phyloP scores from a whole-genome alignment of 1,284 basidiomycete species.

The Coniophora puteana region DNA sequence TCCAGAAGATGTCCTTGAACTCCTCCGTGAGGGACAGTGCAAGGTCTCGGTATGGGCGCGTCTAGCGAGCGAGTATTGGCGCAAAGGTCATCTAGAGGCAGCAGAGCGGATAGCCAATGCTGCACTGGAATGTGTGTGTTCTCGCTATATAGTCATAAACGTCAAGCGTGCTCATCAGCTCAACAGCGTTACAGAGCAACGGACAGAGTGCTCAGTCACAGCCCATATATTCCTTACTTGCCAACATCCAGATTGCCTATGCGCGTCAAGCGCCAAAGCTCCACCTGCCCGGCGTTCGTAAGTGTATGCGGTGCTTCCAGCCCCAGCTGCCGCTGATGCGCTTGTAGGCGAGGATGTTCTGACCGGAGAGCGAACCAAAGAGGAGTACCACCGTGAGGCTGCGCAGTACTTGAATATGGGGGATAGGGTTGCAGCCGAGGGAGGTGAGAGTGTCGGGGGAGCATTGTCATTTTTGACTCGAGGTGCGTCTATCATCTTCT shows the following conservation, averaged over 20 bases:
- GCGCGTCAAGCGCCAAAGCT: constrained; percentile 82
- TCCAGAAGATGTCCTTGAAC: constrained; percentile 67
- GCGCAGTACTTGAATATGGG: constrained; percentile 68
- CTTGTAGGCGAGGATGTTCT: constrained; percentile 67
- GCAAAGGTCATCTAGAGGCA: constrained; percentile 59
- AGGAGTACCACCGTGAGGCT: constrained; percentile 66
- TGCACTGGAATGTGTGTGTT: constrained; percentile 58
- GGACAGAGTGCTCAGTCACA: constrained; percentile 43
- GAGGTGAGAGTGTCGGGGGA: constrained; percentile 45
- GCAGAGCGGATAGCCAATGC: constrained; percentile 66
- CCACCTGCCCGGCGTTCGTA: constrained; percentile 69
- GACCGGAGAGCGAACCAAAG: constrained; percentile 58
- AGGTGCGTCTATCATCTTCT: constrained; percentile 36
- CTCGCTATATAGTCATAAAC: constrained; percentile 1
- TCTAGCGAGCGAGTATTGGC: constrained; percentile 76
- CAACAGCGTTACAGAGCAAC: constrained; percentile 51
- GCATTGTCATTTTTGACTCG: constrained; percentile 64
- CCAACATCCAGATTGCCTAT: constrained; percentile 77
- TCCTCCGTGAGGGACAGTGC: constrained; percentile 67
- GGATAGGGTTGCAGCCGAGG: constrained; percentile 49
- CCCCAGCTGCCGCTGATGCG: constrained; percentile 3
- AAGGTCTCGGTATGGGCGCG: constrained; percentile 72
- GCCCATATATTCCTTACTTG: constrained; percentile 76
- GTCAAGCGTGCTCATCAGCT: constrained; percentile 8
- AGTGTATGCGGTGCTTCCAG: constrained; percentile 25